Percentiles rank a stretch among this genome's conserved stretches.
Evolutionary conservation across 208 protist species (phyloP).

Genomic region (Trypanosoma rangeli): DNA sequence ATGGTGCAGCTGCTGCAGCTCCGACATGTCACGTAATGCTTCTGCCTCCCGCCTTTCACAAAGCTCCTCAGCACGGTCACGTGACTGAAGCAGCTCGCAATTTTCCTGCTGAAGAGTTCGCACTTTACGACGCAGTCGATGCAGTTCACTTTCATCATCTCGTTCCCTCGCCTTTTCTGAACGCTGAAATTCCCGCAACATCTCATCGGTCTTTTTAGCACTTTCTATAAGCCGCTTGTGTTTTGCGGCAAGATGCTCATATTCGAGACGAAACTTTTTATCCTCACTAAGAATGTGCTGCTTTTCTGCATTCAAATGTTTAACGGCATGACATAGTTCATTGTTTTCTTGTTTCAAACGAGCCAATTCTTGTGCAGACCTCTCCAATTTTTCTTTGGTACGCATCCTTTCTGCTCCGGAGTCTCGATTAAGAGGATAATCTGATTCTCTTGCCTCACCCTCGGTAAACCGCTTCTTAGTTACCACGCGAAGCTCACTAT

Average conservation of each 20-base stretch:
- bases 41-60: constrained; percentile 72
- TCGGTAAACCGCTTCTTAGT: neutral
- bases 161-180: constrained; percentile 37
- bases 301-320: constrained; percentile 43
- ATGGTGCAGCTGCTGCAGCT: constrained; percentile 56
- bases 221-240: constrained; percentile 64
- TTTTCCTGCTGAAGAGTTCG: constrained; percentile 64
- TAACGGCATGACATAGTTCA: constrained; percentile 31
- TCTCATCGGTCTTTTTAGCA: constrained; percentile 43
- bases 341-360: constrained; percentile 23
- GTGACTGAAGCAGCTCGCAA: constrained; percentile 53
- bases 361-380: constrained; percentile 16
- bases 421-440: neutral
- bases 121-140: constrained; percentile 54
- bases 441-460: neutral
- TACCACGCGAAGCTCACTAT: constrained; percentile 7
- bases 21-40: constrained; percentile 74
- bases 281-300: constrained; percentile 43
- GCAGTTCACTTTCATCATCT: constrained; percentile 45
- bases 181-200: constrained; percentile 43
- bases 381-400: constrained; percentile 18
- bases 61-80: constrained; percentile 71
- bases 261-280: constrained; percentile 75
- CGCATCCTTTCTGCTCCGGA: neutral
- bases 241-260: constrained; percentile 69